phyloP scores from a whole-genome alignment of 1,139 yeast species.

The Suhomyces bolitotheri region DNA sequence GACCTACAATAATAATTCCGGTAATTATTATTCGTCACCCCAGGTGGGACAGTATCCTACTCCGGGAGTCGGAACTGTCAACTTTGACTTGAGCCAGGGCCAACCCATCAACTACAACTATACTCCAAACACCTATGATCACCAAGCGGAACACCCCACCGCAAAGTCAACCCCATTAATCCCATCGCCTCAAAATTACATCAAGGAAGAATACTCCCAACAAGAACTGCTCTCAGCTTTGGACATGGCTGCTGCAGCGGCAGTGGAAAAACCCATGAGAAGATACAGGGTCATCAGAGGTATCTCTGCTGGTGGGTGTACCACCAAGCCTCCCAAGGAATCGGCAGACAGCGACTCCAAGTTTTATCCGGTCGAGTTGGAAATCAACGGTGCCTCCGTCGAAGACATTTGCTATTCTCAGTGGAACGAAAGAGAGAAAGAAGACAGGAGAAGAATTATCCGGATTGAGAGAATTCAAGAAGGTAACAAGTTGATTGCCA shows the following conservation, averaged over 20 bases:
- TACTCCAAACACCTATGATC: constrained; percentile 6
- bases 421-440: constrained; percentile 49
- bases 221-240: constrained; percentile 5
- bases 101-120: constrained; percentile 10
- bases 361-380: constrained; percentile 49
- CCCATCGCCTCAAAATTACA: constrained; percentile 9
- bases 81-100: constrained; percentile 7
- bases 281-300: constrained; percentile 55
- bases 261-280: constrained; percentile 13
- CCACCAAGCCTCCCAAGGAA: constrained; percentile 56
- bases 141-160: too few species aligned
- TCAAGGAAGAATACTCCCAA: constrained; percentile 8
- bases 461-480: constrained; percentile 56
- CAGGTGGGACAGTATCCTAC: constrained; percentile 7
- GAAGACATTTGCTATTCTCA: constrained; percentile 50
- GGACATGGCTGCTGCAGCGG: constrained; percentile 7
- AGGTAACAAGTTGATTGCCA: constrained; percentile 46
- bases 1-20: constrained; percentile 7
- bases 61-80: constrained; percentile 1
- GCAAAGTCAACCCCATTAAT: constrained; percentile 6
- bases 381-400: constrained; percentile 44
- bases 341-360: constrained; percentile 32
- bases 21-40: constrained; percentile 8
- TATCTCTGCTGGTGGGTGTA: constrained; percentile 58
- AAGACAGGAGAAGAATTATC: constrained; percentile 56